Conservation (phyloP, 257 asterid genomes). For the Solanum bulbocastanum region DNA sequence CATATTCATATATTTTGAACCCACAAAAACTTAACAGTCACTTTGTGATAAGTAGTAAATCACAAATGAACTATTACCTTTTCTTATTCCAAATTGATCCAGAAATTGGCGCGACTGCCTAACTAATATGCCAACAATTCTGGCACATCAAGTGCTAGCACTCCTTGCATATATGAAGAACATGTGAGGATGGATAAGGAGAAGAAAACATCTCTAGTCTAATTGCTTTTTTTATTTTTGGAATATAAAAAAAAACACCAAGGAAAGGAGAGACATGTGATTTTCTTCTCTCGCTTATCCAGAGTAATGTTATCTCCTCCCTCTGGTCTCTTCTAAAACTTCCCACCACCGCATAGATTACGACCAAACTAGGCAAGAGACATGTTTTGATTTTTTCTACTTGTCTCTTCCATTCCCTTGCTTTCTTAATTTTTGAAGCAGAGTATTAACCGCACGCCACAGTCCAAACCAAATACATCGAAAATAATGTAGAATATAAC, state of each 20-base stretch:
- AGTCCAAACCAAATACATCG: neutral
- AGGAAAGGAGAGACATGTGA: neutral
- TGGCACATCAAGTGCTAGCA: constrained; percentile 83
- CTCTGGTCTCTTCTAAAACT: neutral
- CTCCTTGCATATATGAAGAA: constrained; percentile 37
- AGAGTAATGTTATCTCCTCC: neutral
- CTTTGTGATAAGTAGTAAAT: no score
- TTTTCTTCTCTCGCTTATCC: neutral
- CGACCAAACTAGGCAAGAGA: neutral
- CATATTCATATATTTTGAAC: no score
- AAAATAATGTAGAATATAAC: neutral
- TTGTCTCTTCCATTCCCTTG: neutral
- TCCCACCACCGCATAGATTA: neutral
- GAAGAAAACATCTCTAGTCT: neutral
- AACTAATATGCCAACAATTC: constrained; percentile 79
- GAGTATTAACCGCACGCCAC: neutral
- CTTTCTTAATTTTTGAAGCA: neutral
- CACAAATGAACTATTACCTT: constrained; percentile 34
- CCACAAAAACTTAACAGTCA: no score
- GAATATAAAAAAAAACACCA: neutral
- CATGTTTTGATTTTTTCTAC: neutral
- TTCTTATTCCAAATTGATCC: constrained; percentile 81
- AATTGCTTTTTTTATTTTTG: neutral
- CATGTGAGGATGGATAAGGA: neutral
- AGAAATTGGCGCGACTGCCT: constrained; percentile 78